Percentiles rank a stretch among this genome's conserved stretches.
Conservation (phyloP, 1,284 basidiomycete species). For the Ustilago tritici region DNA sequence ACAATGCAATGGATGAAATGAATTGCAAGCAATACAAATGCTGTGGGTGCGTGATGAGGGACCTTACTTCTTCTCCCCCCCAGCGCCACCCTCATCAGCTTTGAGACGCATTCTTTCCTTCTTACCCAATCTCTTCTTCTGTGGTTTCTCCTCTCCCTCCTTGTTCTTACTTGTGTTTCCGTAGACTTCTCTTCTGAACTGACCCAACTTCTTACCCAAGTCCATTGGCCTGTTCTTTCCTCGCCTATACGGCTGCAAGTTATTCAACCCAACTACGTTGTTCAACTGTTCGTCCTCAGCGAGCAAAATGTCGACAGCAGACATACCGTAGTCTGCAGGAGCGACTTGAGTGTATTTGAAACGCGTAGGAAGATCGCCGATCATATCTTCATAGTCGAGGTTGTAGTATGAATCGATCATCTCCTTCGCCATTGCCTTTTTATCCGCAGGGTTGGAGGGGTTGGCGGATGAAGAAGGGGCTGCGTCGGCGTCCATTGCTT, state of each 20-base stretch:
- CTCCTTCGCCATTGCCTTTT: conserved; percentile 75
- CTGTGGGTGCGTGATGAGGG: background rate
- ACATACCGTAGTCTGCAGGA: conserved; percentile 79
- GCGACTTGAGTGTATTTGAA: conserved; percentile 89
- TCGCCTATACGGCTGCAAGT: conserved; percentile 87
- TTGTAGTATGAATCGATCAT: conserved; percentile 91
- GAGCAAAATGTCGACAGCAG: conserved; percentile 87
- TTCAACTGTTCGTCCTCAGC: conserved; percentile 95
- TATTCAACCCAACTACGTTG: conserved; percentile 86
- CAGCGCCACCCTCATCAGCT: conserved; percentile 20
- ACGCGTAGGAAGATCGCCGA: conserved; percentile 88
- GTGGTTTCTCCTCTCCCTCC: conserved; percentile 68
- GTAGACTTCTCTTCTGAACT: conserved; percentile 75
- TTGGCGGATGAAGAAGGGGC: background rate
- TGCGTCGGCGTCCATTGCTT: conserved; percentile 50
- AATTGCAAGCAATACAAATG: background rate
- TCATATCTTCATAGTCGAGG: conserved; percentile 95
- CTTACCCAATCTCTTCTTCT: conserved; percentile 69
- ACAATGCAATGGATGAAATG: background rate
- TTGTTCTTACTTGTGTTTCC: conserved; percentile 36
- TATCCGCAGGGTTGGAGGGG: conserved; percentile 41
- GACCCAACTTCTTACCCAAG: conserved; percentile 77
- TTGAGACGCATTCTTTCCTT: conserved; percentile 60
- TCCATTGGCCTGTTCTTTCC: conserved; percentile 76
- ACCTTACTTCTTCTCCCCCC: conserved; percentile 6